Evolutionary conservation across 768 basidiomycete genomes (phyloP).

Genomic region (Lactarius sp.): DNA sequence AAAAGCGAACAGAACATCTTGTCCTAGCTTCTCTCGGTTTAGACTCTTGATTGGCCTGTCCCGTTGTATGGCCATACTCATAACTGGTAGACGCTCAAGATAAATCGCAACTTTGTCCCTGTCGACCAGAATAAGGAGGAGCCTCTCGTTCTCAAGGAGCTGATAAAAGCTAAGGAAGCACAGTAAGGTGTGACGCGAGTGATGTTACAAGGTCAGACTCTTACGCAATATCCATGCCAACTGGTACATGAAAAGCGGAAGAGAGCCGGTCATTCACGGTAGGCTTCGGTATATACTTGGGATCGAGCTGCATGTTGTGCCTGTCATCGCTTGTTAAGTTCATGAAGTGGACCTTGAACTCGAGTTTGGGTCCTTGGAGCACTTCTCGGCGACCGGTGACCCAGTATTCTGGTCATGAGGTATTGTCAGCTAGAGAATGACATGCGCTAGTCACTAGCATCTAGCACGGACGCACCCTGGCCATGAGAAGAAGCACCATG

Average conservation of each 20-base stretch:
- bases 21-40: constrained; percentile 45
- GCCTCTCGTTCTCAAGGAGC: constrained; percentile 17
- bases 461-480: no score
- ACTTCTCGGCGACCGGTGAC: constrained; percentile 10
- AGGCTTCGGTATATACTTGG: constrained; percentile 11
- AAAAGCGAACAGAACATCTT: constrained; percentile 42
- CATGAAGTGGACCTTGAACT: constrained; percentile 3
- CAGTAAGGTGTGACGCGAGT: background rate
- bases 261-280: constrained; percentile 1
- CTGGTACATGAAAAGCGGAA: constrained; percentile 3
- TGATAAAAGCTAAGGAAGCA: constrained; percentile 7
- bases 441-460: no score
- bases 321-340: constrained; percentile 13
- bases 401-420: constrained; percentile 4
- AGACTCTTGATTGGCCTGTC: constrained; percentile 27
- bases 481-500: no score
- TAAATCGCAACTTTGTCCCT: constrained; percentile 9
- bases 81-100: constrained; percentile 6
- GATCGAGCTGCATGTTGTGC: constrained; percentile 14
- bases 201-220: background rate
- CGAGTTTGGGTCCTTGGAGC: background rate
- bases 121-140: constrained; percentile 15
- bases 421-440: background rate
- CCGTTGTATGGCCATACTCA: background rate
- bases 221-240: background rate